A percentile compares a stretch with the other conserved stretches of the same genome.
These are phyloP conservation scores for Baudoinia panamericana DNA, from an alignment of 495 filamentous ascomycete species.

Conservation along the genomic window DNA sequence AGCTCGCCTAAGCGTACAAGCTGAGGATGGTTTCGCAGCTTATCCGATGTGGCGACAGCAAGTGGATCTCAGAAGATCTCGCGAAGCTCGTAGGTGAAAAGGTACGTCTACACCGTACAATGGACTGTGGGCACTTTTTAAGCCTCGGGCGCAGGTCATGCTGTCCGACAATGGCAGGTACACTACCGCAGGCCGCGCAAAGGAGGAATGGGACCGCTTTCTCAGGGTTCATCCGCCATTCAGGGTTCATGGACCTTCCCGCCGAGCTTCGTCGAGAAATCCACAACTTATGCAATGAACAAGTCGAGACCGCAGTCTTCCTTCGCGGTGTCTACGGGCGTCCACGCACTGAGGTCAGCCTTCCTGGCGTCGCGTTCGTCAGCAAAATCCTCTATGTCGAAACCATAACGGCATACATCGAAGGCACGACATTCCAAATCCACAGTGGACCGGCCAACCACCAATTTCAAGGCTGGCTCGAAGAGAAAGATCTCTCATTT, in stretches of 20 bases:
- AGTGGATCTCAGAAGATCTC: not conserved
- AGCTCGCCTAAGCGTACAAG: not conserved
- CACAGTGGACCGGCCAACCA: not conserved
- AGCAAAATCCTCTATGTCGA: not conserved
- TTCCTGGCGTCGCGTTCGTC: not conserved
- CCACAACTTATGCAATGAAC: not conserved
- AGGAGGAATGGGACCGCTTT: not conserved
- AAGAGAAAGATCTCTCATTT: not conserved
- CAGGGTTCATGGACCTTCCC: not conserved
- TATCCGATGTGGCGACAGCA: not conserved
- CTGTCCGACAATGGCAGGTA: not conserved
- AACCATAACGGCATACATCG: not conserved
- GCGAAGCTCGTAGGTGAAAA: not conserved
- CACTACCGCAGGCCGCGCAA: not conserved
- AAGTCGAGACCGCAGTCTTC: not conserved
- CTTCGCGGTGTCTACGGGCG: not conserved
- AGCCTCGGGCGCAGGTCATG: not conserved
- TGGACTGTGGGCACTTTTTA: not conserved
- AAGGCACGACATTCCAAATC: conserved; percentile 2
- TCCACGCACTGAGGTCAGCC: not conserved
- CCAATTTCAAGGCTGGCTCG: conserved; percentile 2
- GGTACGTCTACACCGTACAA: not conserved
- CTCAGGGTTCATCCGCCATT: not conserved
- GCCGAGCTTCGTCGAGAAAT: conserved; percentile 1
- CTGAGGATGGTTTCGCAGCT: not conserved